Percentiles rank a stretch among this genome's conserved stretches.
Conservation (phyloP, 2,329 filamentous ascomycete species). For the Chaetomium sp. region DNA sequence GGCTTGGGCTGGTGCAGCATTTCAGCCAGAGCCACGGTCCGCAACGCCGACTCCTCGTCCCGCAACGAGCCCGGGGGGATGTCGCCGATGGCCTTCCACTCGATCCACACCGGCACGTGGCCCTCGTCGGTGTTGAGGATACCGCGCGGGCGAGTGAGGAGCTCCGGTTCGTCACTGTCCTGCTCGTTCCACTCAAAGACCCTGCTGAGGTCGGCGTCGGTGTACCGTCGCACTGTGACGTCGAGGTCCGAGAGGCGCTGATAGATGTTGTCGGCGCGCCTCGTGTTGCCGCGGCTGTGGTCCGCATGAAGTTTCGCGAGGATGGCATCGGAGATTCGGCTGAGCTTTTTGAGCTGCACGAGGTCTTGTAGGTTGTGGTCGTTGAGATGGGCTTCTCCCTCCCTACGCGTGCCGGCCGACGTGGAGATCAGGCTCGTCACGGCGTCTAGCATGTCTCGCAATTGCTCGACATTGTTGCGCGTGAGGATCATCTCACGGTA, state of each 20-base stretch:
- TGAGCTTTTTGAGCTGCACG: conserved; percentile 21
- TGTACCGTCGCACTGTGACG: conserved; percentile 12
- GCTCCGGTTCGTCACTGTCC: conserved; percentile 4
- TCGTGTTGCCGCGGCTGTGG: not conserved
- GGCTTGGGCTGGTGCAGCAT: conserved; percentile 24
- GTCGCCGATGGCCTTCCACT: conserved; percentile 21
- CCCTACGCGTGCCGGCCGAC: conserved; percentile 9
- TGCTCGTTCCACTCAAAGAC: conserved; percentile 18
- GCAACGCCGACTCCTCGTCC: conserved; percentile 16
- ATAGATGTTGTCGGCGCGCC: not conserved
- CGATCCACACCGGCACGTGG: conserved; percentile 21
- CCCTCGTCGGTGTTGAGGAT: conserved; percentile 11
- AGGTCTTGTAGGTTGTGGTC: conserved; percentile 19
- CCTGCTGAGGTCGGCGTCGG: conserved; percentile 2
- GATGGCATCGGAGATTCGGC: conserved; percentile 18
- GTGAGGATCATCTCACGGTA: conserved; percentile 25
- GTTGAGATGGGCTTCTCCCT: conserved; percentile 10
- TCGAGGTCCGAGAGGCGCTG: not conserved
- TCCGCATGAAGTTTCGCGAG: conserved; percentile 14
- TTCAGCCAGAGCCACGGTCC: conserved; percentile 21
- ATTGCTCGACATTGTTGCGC: conserved; percentile 20
- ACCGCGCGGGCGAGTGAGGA: conserved; percentile 15
- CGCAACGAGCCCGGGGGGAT: conserved; percentile 3
- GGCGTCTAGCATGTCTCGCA: conserved; percentile 21
- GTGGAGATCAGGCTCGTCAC: conserved; percentile 17